Evolutionary conservation across 805 yeast genomes (phyloP).

Genomic region (Cyberlindnera veronae): DNA sequence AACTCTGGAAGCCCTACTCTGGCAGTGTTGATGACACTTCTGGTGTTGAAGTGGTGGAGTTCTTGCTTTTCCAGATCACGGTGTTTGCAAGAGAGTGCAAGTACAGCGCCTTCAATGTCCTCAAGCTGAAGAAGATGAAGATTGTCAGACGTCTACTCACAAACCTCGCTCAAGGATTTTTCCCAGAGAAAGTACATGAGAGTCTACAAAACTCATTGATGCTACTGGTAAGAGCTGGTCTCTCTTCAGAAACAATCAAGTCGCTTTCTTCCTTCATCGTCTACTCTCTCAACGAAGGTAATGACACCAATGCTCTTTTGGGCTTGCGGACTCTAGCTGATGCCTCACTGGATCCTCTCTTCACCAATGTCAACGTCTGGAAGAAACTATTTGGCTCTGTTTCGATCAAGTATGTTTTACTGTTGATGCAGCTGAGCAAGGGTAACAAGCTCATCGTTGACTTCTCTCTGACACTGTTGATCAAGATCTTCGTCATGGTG

Average conservation of each 20-base stretch:
- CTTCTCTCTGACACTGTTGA: constrained; percentile 40
- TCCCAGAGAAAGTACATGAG: constrained; percentile 36
- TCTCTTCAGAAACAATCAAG: constrained; percentile 52
- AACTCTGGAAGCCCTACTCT: constrained; percentile 44
- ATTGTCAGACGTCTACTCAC: constrained; percentile 34
- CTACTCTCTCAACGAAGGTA: constrained; percentile 41
- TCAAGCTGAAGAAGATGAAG: constrained; percentile 51
- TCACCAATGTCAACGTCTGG: constrained; percentile 40
- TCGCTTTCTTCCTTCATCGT: constrained; percentile 48
- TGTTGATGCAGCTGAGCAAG: constrained; percentile 43
- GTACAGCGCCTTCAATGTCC: constrained; percentile 46
- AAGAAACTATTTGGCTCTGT: constrained; percentile 50
- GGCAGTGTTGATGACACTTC: constrained; percentile 20
- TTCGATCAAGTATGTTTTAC: constrained; percentile 63
- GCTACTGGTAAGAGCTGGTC: constrained; percentile 41
- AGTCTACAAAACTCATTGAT: constrained; percentile 38
- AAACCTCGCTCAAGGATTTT: constrained; percentile 28
- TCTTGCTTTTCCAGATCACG: constrained; percentile 54
- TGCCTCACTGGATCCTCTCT: constrained; percentile 34
- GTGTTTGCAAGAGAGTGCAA: constrained; percentile 52
- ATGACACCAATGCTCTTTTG: constrained; percentile 24
- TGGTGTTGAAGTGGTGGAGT: constrained; percentile 44
- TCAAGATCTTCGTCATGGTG: constrained; percentile 48
- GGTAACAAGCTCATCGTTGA: constrained; percentile 28
- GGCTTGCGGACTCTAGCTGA: constrained; percentile 30